phyloP scores from a whole-genome alignment of 2,329 filamentous ascomycete genomes.

The Lachnellula subtilissima region DNA sequence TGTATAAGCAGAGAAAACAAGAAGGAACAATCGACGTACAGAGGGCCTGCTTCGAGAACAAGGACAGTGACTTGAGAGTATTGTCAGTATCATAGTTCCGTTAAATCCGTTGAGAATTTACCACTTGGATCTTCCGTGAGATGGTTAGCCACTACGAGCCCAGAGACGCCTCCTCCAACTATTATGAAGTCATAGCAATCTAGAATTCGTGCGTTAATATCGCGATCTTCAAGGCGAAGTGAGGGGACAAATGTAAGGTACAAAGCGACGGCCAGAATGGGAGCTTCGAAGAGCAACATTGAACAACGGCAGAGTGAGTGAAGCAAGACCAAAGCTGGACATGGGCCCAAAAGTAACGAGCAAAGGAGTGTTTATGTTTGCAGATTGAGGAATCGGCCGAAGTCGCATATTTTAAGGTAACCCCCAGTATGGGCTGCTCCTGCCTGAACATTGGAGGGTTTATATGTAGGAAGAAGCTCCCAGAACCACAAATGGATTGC shows the following conservation, averaged over 20 bases:
- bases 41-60: conserved; percentile 24
- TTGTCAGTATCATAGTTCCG: neutral
- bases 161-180: conserved; percentile 43
- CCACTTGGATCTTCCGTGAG: conserved; percentile 35
- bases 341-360: neutral
- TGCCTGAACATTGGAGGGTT: neutral
- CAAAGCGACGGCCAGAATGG: conserved; percentile 1
- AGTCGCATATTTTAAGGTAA: neutral
- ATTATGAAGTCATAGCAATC: conserved; percentile 37
- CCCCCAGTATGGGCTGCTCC: neutral
- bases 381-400: neutral
- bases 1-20: neutral
- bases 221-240: conserved; percentile 15
- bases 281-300: neutral
- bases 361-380: neutral
- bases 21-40: conserved; percentile 8
- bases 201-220: conserved; percentile 19
- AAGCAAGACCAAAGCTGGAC: neutral
- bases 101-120: neutral
- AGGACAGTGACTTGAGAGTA: conserved; percentile 19
- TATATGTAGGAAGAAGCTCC: too few relatives aligned
- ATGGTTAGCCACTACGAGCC: conserved; percentile 40
- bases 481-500: too few relatives aligned
- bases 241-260: conserved; percentile 7
- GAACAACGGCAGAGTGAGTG: neutral